Percentiles rank a stretch among this genome's conserved stretches.
These are phyloP conservation scores for Aspergillus udagawae DNA, from an alignment of 2,329 filamentous ascomycete species.

Conservation along the genomic window DNA sequence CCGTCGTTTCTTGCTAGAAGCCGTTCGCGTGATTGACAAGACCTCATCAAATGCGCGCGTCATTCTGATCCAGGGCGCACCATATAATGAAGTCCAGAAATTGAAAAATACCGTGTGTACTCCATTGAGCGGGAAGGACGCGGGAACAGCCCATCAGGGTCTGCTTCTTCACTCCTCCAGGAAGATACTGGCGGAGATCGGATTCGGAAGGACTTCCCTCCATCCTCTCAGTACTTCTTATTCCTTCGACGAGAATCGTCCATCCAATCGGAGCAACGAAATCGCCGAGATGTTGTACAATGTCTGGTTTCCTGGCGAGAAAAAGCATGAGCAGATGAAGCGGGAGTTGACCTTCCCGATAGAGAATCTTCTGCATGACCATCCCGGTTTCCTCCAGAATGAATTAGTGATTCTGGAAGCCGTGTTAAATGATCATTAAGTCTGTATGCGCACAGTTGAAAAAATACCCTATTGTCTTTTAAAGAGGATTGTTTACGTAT, in stretches of 20 bases:
- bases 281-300: neutral
- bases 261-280: neutral
- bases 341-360: neutral
- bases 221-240: neutral
- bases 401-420: neutral
- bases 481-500: too few species aligned
- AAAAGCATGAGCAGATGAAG: neutral
- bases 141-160: conserved; percentile 3
- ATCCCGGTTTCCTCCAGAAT: neutral
- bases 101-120: neutral
- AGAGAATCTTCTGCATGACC: neutral
- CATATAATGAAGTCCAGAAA: conserved; percentile 1
- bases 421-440: neutral
- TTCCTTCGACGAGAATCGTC: neutral
- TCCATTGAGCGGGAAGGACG: neutral
- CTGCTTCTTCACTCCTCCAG: neutral
- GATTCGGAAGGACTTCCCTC: neutral
- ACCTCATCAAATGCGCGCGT: neutral
- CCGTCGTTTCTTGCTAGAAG: neutral
- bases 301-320: neutral
- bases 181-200: neutral
- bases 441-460: too few species aligned
- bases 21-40: neutral
- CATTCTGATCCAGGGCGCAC: conserved; percentile 3
- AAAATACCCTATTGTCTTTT: too few species aligned